phyloP scores from a whole-genome alignment of 2,329 filamentous ascomycete genomes.

The Calonectria pauciramosa region DNA sequence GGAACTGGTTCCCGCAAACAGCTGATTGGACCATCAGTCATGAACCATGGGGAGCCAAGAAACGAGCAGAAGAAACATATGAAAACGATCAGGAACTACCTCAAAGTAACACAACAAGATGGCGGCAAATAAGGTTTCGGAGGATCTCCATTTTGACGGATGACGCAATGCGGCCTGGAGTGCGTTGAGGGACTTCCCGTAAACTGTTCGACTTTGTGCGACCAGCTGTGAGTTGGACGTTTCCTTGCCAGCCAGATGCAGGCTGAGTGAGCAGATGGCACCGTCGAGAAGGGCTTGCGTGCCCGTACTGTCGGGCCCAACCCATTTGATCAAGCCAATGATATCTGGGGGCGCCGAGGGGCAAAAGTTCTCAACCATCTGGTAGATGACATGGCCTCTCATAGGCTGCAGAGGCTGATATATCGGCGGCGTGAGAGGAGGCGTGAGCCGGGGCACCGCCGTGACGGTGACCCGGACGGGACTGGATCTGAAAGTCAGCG shows the following conservation, averaged over 20 bases:
- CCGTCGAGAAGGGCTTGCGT: slow-evolving; percentile 53
- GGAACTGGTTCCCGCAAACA: slow-evolving; percentile 57
- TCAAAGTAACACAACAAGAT: slow-evolving; percentile 58
- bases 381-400: slow-evolving; percentile 49
- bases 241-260: slow-evolving; percentile 56
- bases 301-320: slow-evolving; percentile 49
- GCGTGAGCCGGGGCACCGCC: slow-evolving; percentile 15
- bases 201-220: slow-evolving; percentile 53
- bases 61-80: neutral
- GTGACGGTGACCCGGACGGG: slow-evolving; percentile 10
- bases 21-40: slow-evolving; percentile 43
- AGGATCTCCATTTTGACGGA: slow-evolving; percentile 53
- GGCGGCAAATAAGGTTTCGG: slow-evolving; percentile 58
- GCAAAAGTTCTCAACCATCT: slow-evolving; percentile 46
- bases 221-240: slow-evolving; percentile 46
- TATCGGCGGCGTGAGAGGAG: slow-evolving; percentile 30
- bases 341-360: slow-evolving; percentile 41
- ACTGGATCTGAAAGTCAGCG: neutral
- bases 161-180: slow-evolving; percentile 55
- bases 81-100: slow-evolving; percentile 39
- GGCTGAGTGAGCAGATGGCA: slow-evolving; percentile 53
- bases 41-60: neutral
- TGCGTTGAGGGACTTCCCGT: slow-evolving; percentile 52
- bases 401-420: slow-evolving; percentile 32
- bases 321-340: slow-evolving; percentile 44